Evolutionary conservation across 2,329 filamentous ascomycete genomes (phyloP).

Genomic region (Penicillium hordei): DNA sequence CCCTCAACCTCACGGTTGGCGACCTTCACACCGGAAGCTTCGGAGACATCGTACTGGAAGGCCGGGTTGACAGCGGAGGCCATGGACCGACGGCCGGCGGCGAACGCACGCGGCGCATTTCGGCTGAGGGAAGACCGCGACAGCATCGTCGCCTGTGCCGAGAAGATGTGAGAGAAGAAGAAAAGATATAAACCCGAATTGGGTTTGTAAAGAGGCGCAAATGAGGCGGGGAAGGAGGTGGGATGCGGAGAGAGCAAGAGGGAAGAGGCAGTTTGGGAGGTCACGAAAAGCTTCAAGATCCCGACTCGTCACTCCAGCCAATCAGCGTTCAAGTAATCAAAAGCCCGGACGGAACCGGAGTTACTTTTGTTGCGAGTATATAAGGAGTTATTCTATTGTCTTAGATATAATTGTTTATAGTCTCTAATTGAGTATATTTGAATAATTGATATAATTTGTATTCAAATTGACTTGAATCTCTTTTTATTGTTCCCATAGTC

Average conservation of each 20-base stretch:
- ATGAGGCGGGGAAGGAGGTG: conserved; percentile 31
- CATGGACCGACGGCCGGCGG: conserved; percentile 60
- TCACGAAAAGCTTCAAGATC: conserved; percentile 47
- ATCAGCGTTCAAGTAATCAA: conserved; percentile 9
- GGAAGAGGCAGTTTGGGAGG: conserved; percentile 31
- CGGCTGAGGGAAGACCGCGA: conserved; percentile 65
- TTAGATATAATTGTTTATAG: background rate
- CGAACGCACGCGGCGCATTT: conserved; percentile 63
- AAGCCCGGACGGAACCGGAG: conserved; percentile 39
- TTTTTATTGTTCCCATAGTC: background rate
- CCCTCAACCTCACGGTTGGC: conserved; percentile 86
- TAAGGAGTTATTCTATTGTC: background rate
- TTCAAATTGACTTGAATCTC: background rate
- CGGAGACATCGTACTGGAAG: conserved; percentile 83
- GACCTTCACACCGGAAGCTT: conserved; percentile 85
- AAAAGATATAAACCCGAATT: conserved; percentile 35
- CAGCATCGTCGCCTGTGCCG: conserved; percentile 63
- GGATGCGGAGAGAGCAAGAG: conserved; percentile 26
- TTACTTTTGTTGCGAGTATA: conserved; percentile 19
- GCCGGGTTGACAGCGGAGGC: conserved; percentile 67
- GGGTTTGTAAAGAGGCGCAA: conserved; percentile 35
- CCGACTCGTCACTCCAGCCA: conserved; percentile 26
- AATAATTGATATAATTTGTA: background rate
- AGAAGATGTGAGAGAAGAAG: conserved; percentile 42
- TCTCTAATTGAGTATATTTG: background rate